Percentiles rank a stretch among this genome's conserved stretches.
phyloP scores from a whole-genome alignment of 1,284 basidiomycete species.

The Austropuccinia psidii region DNA sequence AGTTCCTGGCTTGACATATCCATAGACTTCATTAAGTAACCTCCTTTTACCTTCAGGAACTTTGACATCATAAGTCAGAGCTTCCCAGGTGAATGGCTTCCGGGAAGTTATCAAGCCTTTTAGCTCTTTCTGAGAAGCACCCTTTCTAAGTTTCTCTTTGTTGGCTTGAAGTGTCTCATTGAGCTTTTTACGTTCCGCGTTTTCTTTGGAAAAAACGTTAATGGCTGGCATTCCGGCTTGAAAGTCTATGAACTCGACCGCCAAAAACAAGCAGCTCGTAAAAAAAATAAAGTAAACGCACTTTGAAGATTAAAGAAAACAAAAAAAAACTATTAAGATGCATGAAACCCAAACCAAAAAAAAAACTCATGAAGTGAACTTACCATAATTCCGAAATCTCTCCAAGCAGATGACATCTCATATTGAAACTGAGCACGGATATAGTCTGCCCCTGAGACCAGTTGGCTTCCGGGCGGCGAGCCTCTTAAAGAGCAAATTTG shows the following conservation, averaged over 20 bases:
- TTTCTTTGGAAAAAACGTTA: conserved; percentile 29
- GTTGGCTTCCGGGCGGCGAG: conserved; percentile 45
- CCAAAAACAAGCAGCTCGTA: conserved; percentile 6
- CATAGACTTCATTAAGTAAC: conserved; percentile 52
- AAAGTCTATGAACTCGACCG: conserved; percentile 16
- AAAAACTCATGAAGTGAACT: neutral
- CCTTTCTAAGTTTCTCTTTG: conserved; percentile 46
- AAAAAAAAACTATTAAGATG: neutral
- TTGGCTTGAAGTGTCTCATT: conserved; percentile 57
- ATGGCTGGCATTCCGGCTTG: conserved; percentile 25
- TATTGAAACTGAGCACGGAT: conserved; percentile 55
- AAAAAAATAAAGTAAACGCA: conserved; percentile 27
- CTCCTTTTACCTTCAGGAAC: conserved; percentile 48
- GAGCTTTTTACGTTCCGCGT: conserved; percentile 50
- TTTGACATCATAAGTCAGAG: conserved; percentile 51
- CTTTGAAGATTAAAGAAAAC: neutral
- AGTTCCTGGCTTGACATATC: conserved; percentile 53
- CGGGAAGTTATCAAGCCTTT: neutral
- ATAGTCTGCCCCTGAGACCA: conserved; percentile 51
- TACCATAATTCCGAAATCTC: conserved; percentile 27
- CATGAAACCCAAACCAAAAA: no score
- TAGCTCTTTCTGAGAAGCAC: conserved; percentile 1
- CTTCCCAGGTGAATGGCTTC: conserved; percentile 49
- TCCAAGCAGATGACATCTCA: neutral
- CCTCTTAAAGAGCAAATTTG: conserved; percentile 51